These are phyloP conservation scores for Fraxinus pennsylvanica DNA, from an alignment of 257 asterid species.

Conservation along the genomic window DNA sequence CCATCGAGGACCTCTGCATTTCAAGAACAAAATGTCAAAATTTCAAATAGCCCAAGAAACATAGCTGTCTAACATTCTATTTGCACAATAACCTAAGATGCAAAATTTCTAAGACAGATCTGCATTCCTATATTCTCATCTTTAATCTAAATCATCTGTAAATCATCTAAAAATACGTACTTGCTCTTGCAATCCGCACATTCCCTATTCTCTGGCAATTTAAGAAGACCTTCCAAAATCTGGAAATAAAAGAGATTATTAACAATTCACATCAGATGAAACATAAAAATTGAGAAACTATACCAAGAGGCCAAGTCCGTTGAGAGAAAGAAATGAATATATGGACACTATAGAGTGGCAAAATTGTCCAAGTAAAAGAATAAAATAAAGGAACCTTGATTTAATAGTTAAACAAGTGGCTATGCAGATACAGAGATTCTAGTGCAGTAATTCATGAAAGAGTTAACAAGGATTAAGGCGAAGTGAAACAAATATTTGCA, in stretches of 20 bases:
- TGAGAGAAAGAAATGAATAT: conserved; percentile 1
- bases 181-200: conserved; percentile 99
- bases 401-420: no score
- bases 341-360: not conserved
- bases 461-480: not conserved
- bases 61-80: not conserved
- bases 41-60: conserved; percentile 8
- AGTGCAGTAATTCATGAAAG: not conserved
- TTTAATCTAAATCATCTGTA: conserved; percentile 1
- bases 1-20: conserved; percentile 98
- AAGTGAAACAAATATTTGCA: not conserved
- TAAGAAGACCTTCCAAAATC: conserved; percentile 96
- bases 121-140: not conserved
- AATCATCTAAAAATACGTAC: conserved; percentile 48
- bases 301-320: conserved; percentile 1
- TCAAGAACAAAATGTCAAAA: conserved; percentile 9
- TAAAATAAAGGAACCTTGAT: not conserved
- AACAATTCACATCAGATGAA: conserved; percentile 16
- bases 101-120: conserved; percentile 7
- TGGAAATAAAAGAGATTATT: conserved; percentile 38
- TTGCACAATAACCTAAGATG: not conserved
- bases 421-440: not conserved
- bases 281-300: conserved; percentile 18
- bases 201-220: conserved; percentile 97
- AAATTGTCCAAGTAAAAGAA: not conserved